Conservation (phyloP, 1,284 basidiomycete genomes). For the Pseudozyma hubeiensis region DNA sequence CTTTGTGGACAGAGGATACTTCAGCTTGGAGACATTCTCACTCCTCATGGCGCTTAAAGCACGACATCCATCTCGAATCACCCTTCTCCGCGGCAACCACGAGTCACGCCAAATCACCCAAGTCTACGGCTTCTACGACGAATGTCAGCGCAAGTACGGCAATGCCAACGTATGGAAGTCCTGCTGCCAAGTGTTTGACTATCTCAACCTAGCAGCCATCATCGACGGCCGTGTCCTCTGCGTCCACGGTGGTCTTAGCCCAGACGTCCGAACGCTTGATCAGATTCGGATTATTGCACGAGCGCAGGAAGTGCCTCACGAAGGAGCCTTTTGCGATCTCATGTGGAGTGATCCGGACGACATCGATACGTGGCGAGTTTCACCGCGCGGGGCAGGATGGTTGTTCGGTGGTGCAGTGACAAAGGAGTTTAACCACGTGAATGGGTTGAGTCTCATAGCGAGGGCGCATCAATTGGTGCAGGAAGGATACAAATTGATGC, state of each 20-base stretch:
- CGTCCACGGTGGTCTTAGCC: conserved; percentile 95
- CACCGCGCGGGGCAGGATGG: conserved; percentile 96
- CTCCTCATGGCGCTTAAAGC: conserved; percentile 89
- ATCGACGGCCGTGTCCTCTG: conserved; percentile 99
- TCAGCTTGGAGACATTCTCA: conserved; percentile 94
- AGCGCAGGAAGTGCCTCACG: conserved; percentile 94
- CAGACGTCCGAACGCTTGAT: conserved; percentile 98
- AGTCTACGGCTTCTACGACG: conserved; percentile 93
- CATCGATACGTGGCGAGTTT: conserved; percentile 99
- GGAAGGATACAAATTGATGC: conserved; percentile 96
- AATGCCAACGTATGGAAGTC: conserved; percentile 93
- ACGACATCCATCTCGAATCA: conserved; percentile 91
- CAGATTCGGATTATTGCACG: conserved; percentile 99
- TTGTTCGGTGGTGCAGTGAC: conserved; percentile 98
- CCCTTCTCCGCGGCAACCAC: conserved; percentile 91
- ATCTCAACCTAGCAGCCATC: conserved; percentile 91
- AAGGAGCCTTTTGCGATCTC: conserved; percentile 95
- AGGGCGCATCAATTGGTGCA: conserved; percentile 98
- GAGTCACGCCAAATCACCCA: conserved; percentile 97
- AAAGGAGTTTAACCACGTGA: conserved; percentile 89
- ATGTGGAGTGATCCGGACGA: conserved; percentile 99
- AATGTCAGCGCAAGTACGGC: conserved; percentile 97
- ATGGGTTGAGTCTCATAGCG: conserved; percentile 95
- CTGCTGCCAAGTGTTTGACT: conserved; percentile 99
- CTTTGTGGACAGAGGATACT: conserved; percentile 96